Base-by-base conservation (phyloP, 768 basidiomycete genomes). In the Trametes meyenii region DNA sequence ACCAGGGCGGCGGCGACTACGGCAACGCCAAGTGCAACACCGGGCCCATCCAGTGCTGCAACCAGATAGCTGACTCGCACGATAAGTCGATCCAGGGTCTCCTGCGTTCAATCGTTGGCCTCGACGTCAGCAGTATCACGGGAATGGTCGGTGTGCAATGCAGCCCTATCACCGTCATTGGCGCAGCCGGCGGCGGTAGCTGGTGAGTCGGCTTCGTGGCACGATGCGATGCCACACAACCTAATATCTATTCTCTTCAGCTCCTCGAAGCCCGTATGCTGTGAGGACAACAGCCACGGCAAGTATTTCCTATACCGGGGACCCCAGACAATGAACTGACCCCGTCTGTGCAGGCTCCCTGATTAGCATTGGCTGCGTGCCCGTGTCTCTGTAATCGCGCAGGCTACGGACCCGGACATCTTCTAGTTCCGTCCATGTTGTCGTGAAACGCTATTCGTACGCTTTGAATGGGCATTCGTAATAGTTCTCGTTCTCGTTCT, bases 31-130 rank as follows among this genome's bases (percentile, higher is more conserved):
- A 53, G 38, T 65, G 63, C 59, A 58, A 48, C 63, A 59, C 55
- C 13, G 55, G 55, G 35, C 26, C 54, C 5, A 39, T 61, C 5
- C 55, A 56, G 24, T 65, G 61, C 56, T 62, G 59, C 60, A 53
- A 58, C 63, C 48, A 33, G 49, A 24, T 43, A 24, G 2, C 23
- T 26, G n/a, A 16, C 24, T 38, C 55, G 10, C n/a, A 52, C 24
- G 16, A 42, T 4, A 38, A 51, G 58, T 29, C 29, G 38, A n/a
- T 42, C 21, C 17, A 56, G 43, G 56, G 55, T 10, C 50, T 58
- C 5, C 49, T 68, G 16, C 64, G 59, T 16, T n/a, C n/a, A n/a
- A 13, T 8, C 29, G 8, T 33, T 8, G 29, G 29, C 29, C 29
- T 33, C 29, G 8, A 33, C 8, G 4, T 33, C 29, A 33, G 8